Percentiles rank a stretch among this genome's conserved stretches.
Conservation (phyloP, 2,329 filamentous ascomycete genomes). For the Coniochaeta sp. region DNA sequence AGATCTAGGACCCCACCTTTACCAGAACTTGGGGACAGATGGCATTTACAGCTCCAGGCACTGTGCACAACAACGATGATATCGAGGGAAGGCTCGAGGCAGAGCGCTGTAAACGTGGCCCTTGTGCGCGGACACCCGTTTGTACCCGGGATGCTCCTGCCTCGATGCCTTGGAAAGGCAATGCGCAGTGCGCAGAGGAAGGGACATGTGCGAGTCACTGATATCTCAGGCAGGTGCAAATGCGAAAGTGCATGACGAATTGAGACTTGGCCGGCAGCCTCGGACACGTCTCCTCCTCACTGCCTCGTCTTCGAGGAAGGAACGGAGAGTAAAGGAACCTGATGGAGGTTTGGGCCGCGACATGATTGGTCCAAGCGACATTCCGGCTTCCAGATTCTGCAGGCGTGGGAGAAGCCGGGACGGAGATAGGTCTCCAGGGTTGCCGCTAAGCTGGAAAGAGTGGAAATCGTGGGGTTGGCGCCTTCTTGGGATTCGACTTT, state of each 20-base stretch:
- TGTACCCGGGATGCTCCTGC: neutral
- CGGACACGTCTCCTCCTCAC: constrained; percentile 1
- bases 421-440: neutral
- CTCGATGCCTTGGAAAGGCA: neutral
- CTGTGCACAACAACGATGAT: neutral
- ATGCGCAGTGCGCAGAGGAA: neutral
- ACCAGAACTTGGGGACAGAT: neutral
- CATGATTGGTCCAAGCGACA: neutral
- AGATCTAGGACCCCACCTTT: neutral
- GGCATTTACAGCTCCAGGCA: neutral
- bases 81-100: neutral
- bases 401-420: constrained; percentile 3
- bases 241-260: constrained; percentile 1
- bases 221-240: neutral
- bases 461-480: neutral
- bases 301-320: constrained; percentile 1
- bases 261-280: constrained; percentile 2
- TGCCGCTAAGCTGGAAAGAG: neutral
- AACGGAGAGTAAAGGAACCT: neutral
- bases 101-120: neutral
- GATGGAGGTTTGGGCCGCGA: neutral
- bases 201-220: neutral
- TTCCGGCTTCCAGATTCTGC: neutral
- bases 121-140: neutral
- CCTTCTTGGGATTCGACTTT: neutral